Base-by-base conservation (phyloP, 2,329 filamentous ascomycete genomes). In the Epichloe baconii region DNA sequence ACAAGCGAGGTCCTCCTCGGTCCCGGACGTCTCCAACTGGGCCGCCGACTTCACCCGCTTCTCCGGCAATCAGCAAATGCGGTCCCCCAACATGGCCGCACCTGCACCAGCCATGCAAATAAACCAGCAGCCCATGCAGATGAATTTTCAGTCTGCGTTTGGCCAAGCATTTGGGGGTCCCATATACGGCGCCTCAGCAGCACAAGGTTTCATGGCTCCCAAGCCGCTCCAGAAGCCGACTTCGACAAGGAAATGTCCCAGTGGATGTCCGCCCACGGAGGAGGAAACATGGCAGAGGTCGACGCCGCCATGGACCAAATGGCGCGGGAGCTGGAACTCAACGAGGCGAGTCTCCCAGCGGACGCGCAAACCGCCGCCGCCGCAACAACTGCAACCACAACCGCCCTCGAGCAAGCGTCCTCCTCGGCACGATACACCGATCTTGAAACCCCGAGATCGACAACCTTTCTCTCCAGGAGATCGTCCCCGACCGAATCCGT, bases 291-390 rank as follows among this genome's bases (percentile, higher is more conserved):
- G 62, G 59, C 64, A 23, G 61, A 70, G 35, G 68, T 72, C 3
- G 68, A 71, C 47, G 68, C 67, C 19, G 65, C 67, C 49, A 71
- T 73, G 67, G 69, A 71, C 37, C 63, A 68, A 50, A 64, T 73
- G 56, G 70, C 70, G 5, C 62, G 61, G 12, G 68, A 72, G 50
- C 58, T 72, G 8, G 67, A 70, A 41, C 60, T 65, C 50, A 65
- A 64, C 54, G 64, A 69, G n/a, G 57, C 61, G 10, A 54, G 57
- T 3, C 55, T 65, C 35, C 58, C 60, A 3, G 53, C 62, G 4
- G 52, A 57, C 3, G 59, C 51, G 5, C 45, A 34, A 15, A 44
- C 47, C 7, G 23, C 44, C 34, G 23, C 44, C 34, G 40, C 49
- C 5, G 41, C 47, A 3, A 14, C 19, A 12, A 12, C 38, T 14